phyloP scores from a whole-genome alignment of 2,329 filamentous ascomycete genomes.

The Penicillium griseofulvum region DNA sequence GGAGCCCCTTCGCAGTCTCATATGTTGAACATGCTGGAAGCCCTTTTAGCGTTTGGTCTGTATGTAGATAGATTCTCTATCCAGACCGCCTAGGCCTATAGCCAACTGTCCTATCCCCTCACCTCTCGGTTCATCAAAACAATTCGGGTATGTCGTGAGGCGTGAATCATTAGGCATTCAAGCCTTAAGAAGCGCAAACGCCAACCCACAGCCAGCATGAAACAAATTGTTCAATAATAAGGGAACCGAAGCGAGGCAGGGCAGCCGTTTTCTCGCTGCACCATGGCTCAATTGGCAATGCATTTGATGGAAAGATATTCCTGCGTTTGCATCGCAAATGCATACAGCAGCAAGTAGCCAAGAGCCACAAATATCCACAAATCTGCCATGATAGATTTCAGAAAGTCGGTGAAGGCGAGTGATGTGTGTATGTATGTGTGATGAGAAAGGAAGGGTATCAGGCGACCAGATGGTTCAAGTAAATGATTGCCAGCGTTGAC shows the following conservation, averaged over 20 bases:
- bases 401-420: constrained; percentile 7
- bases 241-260: no score
- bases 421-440: neutral
- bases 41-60: neutral
- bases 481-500: neutral
- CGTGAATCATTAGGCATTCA: neutral
- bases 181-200: neutral
- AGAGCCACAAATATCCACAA: constrained; percentile 37
- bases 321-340: constrained; percentile 29
- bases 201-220: neutral
- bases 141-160: neutral
- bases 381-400: constrained; percentile 21
- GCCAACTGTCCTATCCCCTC: neutral
- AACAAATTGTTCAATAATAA: neutral
- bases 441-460: neutral
- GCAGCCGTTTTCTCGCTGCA: neutral
- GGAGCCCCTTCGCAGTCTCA: neutral
- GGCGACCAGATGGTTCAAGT: neutral
- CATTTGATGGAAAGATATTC: constrained; percentile 9
- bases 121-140: neutral
- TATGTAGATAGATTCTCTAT: neutral
- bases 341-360: constrained; percentile 36
- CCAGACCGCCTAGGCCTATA: neutral
- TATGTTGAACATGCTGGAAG: neutral
- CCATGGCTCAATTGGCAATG: constrained; percentile 22